A percentile compares a stretch with the other conserved stretches of the same genome.
These are phyloP conservation scores for Clonostachys rhizophaga DNA, from an alignment of 2,329 filamentous ascomycete genomes.

Conservation along the genomic window DNA sequence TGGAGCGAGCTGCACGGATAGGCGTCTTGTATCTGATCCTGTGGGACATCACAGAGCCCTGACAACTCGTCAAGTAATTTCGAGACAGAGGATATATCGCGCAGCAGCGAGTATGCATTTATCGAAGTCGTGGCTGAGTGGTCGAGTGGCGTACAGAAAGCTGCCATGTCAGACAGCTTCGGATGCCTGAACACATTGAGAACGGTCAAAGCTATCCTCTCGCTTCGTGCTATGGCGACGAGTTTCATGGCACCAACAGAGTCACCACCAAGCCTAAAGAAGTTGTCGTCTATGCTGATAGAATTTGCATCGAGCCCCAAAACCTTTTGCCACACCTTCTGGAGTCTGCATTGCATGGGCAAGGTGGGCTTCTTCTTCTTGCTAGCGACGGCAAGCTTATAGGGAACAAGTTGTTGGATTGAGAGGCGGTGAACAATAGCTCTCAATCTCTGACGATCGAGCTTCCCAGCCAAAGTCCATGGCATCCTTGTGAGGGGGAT, in stretches of 20 bases:
- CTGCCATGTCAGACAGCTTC: constrained; percentile 9
- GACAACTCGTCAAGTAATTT: not conserved
- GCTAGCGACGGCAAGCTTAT: no score
- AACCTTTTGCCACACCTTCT: constrained; percentile 28
- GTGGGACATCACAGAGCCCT: not conserved
- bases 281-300: constrained; percentile 33
- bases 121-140: no score
- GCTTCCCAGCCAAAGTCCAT: constrained; percentile 31
- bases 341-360: not conserved
- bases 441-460: constrained; percentile 28
- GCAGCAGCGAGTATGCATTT: no score
- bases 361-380: not conserved
- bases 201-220: constrained; percentile 32
- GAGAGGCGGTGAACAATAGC: constrained; percentile 7
- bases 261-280: constrained; percentile 40
- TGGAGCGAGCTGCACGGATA: constrained; percentile 29
- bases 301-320: not conserved
- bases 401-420: not conserved
- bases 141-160: no score
- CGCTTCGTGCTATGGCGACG: constrained; percentile 22
- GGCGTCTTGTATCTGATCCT: constrained; percentile 14
- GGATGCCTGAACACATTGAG: constrained; percentile 32
- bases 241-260: constrained; percentile 38
- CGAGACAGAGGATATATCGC: no score
- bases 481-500: constrained; percentile 34